Conservation (phyloP, 139 green algal genomes). For the Picochlorum costavermella region DNA sequence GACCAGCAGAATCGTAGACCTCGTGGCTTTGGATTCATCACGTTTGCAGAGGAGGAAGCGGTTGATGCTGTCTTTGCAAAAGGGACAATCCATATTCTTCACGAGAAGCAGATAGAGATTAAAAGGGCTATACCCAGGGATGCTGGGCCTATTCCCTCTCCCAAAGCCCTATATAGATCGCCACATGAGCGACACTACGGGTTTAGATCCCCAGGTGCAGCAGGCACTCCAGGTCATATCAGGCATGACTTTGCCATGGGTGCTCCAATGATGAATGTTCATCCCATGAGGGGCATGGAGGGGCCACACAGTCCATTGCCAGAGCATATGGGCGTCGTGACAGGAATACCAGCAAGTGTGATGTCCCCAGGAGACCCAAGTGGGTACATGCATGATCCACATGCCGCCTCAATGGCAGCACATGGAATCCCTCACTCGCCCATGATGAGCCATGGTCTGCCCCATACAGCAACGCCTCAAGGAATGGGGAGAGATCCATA, state of each 20-base stretch:
- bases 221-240: background rate
- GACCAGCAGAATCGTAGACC: slow-evolving; percentile 89
- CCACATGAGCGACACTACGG: background rate
- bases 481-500: background rate
- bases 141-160: slow-evolving; percentile 53
- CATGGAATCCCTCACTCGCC: background rate
- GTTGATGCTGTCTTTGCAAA: slow-evolving; percentile 76
- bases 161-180: background rate
- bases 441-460: background rate
- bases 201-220: background rate
- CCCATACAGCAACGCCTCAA: background rate
- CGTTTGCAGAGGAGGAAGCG: slow-evolving; percentile 75
- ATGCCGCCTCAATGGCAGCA: background rate
- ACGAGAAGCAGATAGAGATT: slow-evolving; percentile 91
- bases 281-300: background rate
- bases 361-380: background rate
- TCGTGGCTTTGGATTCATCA: slow-evolving; percentile 95
- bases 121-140: slow-evolving; percentile 83
- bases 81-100: slow-evolving; percentile 80
- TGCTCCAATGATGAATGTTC: background rate
- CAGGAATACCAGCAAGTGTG: slow-evolving; percentile 7
- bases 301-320: background rate
- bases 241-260: background rate
- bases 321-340: background rate
- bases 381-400: background rate